Percentiles rank a stretch among this genome's conserved stretches.
Conservation (phyloP, 2,329 filamentous ascomycete genomes). For the Lachnellula occidentalis region DNA sequence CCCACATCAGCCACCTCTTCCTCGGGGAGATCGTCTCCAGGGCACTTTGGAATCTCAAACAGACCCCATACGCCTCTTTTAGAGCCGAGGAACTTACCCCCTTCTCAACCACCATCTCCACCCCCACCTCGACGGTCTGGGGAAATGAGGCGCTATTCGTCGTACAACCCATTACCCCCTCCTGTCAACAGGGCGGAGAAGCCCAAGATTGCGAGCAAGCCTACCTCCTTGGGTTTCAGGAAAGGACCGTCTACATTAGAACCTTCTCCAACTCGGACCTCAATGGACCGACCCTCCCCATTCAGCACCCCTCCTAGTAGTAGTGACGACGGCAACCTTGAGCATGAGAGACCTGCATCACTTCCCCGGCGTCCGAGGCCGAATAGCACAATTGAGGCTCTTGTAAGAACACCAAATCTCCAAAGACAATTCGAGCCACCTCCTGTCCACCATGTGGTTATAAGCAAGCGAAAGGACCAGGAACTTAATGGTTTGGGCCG, state of each 20-base stretch:
- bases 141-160: slow-evolving; percentile 46
- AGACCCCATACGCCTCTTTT: slow-evolving; percentile 48
- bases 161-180: slow-evolving; percentile 49
- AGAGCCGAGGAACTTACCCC: slow-evolving; percentile 38
- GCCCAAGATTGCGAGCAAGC: slow-evolving; percentile 50
- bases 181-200: slow-evolving; percentile 79
- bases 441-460: slow-evolving; percentile 45
- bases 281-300: slow-evolving; percentile 53
- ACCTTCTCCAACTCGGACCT: slow-evolving; percentile 11
- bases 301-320: slow-evolving; percentile 83
- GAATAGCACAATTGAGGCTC: slow-evolving; percentile 32
- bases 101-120: slow-evolving; percentile 54
- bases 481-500: slow-evolving; percentile 38
- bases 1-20: slow-evolving; percentile 36
- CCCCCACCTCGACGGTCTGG: slow-evolving; percentile 59
- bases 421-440: slow-evolving; percentile 44
- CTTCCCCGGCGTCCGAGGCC: slow-evolving; percentile 48
- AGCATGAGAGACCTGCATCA: slow-evolving; percentile 46
- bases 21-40: slow-evolving; percentile 34
- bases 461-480: slow-evolving; percentile 38
- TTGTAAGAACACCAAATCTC: slow-evolving; percentile 18
- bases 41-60: slow-evolving; percentile 49
- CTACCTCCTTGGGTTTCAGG: slow-evolving; percentile 25
- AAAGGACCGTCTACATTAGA: slow-evolving; percentile 29
- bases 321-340: slow-evolving; percentile 57